Conservation (phyloP, 495 filamentous ascomycete genomes). For the Penicillium ochrochloron region DNA sequence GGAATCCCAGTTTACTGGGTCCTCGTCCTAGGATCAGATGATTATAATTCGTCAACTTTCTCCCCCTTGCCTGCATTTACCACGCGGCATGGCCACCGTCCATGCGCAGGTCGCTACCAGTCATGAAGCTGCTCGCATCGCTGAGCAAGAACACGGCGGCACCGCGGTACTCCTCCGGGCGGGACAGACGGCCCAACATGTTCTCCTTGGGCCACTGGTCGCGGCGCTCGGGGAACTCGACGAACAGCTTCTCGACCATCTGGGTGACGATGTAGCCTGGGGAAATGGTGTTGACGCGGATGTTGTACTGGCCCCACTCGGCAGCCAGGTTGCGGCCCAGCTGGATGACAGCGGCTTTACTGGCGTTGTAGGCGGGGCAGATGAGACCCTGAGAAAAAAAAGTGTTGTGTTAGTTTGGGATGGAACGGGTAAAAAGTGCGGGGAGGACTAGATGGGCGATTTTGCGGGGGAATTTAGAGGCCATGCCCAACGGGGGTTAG, state of each 20-base stretch:
- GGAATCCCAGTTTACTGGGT: not conserved
- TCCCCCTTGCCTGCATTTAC: constrained; percentile 47
- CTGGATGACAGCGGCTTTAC: constrained; percentile 86
- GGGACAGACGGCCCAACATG: constrained; percentile 82
- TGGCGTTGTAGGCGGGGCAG: constrained; percentile 86
- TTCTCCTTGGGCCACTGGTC: constrained; percentile 84
- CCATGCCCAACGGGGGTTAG: not conserved
- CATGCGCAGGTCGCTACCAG: constrained; percentile 76
- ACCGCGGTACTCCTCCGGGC: constrained; percentile 79
- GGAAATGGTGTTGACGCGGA: constrained; percentile 93
- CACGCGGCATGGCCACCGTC: constrained; percentile 83
- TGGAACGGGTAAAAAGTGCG: not conserved
- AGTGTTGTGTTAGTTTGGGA: not conserved
- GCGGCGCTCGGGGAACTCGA: constrained; percentile 72
- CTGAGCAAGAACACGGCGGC: constrained; percentile 84
- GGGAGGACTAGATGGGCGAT: not conserved
- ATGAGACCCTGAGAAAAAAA: constrained; percentile 40
- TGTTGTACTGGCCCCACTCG: constrained; percentile 85
- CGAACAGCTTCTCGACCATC: constrained; percentile 83
- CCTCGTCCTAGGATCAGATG: not conserved
- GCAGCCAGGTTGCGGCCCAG: constrained; percentile 82
- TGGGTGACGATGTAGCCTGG: constrained; percentile 94
- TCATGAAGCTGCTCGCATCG: constrained; percentile 89
- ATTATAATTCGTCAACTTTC: constrained; percentile 2
- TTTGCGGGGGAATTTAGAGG: not conserved